Evolutionary conservation across 1,284 basidiomycete genomes (phyloP).

Genomic region (Naganishia liquefaciens): DNA sequence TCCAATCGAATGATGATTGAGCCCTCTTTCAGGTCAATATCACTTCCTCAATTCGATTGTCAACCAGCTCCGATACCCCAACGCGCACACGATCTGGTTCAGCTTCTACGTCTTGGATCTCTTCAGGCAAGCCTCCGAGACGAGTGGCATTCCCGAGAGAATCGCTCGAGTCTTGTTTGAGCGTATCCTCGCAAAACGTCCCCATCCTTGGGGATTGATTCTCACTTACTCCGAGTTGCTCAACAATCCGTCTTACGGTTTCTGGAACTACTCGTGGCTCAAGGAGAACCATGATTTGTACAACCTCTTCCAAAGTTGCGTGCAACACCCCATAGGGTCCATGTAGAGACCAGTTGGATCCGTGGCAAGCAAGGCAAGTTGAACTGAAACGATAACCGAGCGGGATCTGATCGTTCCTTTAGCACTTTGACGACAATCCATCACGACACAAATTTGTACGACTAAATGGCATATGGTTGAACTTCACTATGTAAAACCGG

Average conservation of each 20-base stretch:
- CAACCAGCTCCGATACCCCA: slow-evolving; percentile 91
- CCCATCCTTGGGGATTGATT: slow-evolving; percentile 95
- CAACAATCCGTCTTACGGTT: slow-evolving; percentile 51
- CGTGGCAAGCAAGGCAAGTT: slow-evolving; percentile 15
- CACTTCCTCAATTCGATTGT: slow-evolving; percentile 86
- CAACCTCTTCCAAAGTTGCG: slow-evolving; percentile 41
- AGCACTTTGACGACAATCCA: slow-evolving; percentile 19
- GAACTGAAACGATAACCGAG: neutral
- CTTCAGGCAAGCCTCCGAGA: slow-evolving; percentile 60
- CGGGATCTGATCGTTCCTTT: neutral
- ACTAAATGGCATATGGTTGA: slow-evolving; percentile 15
- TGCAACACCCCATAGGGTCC: slow-evolving; percentile 21
- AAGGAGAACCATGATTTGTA: slow-evolving; percentile 50
- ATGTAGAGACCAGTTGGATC: slow-evolving; percentile 16
- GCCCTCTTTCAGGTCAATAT: slow-evolving; percentile 71
- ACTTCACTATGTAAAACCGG: slow-evolving; percentile 23
- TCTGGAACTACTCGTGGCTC: slow-evolving; percentile 54
- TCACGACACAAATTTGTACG: slow-evolving; percentile 23
- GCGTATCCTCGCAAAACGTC: slow-evolving; percentile 87
- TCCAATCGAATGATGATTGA: neutral
- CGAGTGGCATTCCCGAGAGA: slow-evolving; percentile 71
- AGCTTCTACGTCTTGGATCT: slow-evolving; percentile 82
- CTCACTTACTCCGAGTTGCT: slow-evolving; percentile 82
- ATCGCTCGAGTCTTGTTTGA: slow-evolving; percentile 90
- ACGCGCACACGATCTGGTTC: slow-evolving; percentile 97